Conservation (phyloP, 257 asterid genomes). For the Thymus quinquecostatus region DNA sequence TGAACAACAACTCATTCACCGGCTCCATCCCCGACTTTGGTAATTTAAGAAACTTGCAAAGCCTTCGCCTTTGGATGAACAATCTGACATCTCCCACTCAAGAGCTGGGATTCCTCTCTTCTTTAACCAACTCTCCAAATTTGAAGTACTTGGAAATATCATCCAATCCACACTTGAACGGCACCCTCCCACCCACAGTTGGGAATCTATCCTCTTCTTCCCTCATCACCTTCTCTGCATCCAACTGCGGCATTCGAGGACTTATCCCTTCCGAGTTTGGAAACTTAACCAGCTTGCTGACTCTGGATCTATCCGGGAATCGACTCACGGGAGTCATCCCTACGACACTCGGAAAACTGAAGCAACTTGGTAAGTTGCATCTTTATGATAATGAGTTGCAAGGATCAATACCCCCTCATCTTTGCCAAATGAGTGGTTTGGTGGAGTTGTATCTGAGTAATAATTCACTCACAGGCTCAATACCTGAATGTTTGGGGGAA, state of each 20-base stretch:
- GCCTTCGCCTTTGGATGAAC: not conserved
- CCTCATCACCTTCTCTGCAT: not conserved
- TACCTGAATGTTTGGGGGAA: conserved; percentile 4
- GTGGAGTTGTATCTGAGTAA: not conserved
- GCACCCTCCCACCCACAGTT: not conserved
- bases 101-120: not conserved
- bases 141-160: not conserved
- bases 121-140: not conserved
- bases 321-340: not conserved
- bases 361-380: not conserved
- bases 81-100: not conserved
- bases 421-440: conserved; percentile 2
- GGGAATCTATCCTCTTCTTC: conserved; percentile 15
- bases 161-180: not conserved
- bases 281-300: not conserved
- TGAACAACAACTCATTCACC: conserved; percentile 17
- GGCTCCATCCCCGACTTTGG: conserved; percentile 18
- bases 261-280: conserved; percentile 7
- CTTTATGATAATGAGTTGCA: conserved; percentile 1
- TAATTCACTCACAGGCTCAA: not conserved
- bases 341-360: not conserved
- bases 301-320: not conserved
- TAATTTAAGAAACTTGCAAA: not conserved
- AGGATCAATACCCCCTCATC: not conserved
- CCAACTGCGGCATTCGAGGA: not conserved